Base-by-base conservation (phyloP, 1,139 yeast genomes). In the Kodamaea plutei region DNA sequence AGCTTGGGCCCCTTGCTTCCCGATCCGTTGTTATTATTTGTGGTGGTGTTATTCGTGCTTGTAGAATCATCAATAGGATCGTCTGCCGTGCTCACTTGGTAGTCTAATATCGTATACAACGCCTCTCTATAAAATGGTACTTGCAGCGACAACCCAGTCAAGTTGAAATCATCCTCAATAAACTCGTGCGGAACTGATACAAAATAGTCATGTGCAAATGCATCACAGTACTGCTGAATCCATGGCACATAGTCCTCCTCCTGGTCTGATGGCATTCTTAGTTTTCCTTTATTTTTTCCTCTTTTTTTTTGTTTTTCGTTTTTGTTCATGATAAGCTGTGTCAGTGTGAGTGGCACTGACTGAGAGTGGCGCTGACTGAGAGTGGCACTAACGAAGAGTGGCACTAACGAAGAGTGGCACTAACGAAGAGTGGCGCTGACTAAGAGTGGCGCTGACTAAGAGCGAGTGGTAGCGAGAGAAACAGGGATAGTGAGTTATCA, bases 111-210 rank as follows among this genome's bases (percentile, higher is more conserved):
- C 45, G 93, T 73, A 57, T 89, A 96, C 41, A 91, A 63, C 4
- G 97, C 96, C 54, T 88, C 95, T 52, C 91, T 69, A 58, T 89
- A 91, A 54, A 81, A 84, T 6, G 97, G 95, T 4, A 91, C 96
- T 41, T 84, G 78, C 48, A 79, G 75, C 17, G 84, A 73, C 36
- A 91, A 69, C 2, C 97, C 97, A 1, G 97, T 89, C 47, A 91
- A 69, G 52, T 91, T 91, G 67, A 91, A 91, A 48, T 91, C 97
- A 57, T 91, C 99, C 49, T 89, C 96, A 42, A 91, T 87, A 54
- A 88, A 91, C 32, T 88, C 96, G 36, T 85, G 91, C 1, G 89
- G 73, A 12, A 91, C 96, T 40, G 91, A 94, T 22, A 91, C 95
- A 57, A 88, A 88, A 56, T 81, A 89, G 50, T 91, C 96, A 53